Percentiles rank a stretch among this genome's conserved stretches.
Evolutionary conservation across 352 stramenopile species (phyloP).

Genomic region (Globisporangium acanthophoron): DNA sequence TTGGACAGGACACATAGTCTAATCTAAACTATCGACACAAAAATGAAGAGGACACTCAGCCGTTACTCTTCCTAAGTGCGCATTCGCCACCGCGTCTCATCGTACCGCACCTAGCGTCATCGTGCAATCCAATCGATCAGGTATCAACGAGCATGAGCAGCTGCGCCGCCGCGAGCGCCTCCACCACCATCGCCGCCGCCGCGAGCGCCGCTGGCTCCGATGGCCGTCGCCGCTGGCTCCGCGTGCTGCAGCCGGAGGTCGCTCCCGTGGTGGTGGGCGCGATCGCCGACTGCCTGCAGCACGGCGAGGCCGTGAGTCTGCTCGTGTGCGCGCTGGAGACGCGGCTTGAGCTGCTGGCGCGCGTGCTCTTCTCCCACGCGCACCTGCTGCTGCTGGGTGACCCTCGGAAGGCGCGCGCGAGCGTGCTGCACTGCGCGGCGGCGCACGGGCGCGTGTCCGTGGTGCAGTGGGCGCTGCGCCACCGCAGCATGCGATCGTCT

Average conservation of each 20-base stretch:
- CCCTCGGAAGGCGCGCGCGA: slow-evolving; percentile 17
- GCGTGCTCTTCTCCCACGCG: slow-evolving; percentile 22
- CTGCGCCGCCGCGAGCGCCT: too few relatives aligned
- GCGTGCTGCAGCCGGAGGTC: neutral
- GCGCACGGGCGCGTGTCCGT: slow-evolving; percentile 21
- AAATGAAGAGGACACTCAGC: too few relatives aligned
- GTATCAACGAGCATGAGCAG: too few relatives aligned
- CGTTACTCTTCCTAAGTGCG: too few relatives aligned
- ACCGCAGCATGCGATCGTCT: slow-evolving; percentile 3
- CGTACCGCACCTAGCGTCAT: too few relatives aligned
- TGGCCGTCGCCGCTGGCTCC: neutral
- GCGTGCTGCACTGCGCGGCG: slow-evolving; percentile 31
- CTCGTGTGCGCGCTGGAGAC: slow-evolving; percentile 29
- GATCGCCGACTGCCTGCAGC: slow-evolving; percentile 19
- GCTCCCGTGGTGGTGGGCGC: neutral
- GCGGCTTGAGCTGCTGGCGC: slow-evolving; percentile 18
- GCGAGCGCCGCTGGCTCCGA: too few relatives aligned
- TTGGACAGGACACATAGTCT: too few relatives aligned
- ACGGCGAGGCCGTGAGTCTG: slow-evolving; percentile 23
- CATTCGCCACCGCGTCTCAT: too few relatives aligned
- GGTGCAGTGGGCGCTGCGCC: slow-evolving; percentile 29
- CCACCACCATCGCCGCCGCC: too few relatives aligned
- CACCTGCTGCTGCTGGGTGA: slow-evolving; percentile 25
- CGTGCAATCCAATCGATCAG: too few relatives aligned
- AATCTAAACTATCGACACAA: too few relatives aligned